phyloP scores from a whole-genome alignment of 2,329 filamentous ascomycete genomes.

The Fusarium burgessii region DNA sequence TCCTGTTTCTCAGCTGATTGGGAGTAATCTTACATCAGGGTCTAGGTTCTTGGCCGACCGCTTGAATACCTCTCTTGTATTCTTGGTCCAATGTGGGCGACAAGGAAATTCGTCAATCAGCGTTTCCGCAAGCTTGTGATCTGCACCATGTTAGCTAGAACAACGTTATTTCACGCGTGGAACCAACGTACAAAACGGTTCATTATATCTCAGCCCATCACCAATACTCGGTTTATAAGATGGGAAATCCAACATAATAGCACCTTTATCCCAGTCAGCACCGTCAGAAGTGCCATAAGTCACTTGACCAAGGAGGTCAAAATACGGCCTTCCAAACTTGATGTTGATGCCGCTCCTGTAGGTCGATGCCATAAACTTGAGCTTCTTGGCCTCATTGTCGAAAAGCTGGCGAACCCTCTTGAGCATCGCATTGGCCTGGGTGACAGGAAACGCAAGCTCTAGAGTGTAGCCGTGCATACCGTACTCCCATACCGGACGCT shows the following conservation, averaged over 20 bases:
- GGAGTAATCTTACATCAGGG: not conserved
- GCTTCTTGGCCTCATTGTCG: not conserved
- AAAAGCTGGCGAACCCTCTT: slow-evolving; percentile 1
- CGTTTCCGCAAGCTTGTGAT: slow-evolving; percentile 1
- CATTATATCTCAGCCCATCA: not conserved
- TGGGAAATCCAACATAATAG: not conserved
- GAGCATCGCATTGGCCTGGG: not conserved
- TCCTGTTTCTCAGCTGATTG: fast-evolving
- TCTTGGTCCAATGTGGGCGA: slow-evolving; percentile 10
- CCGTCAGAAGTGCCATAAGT: not conserved
- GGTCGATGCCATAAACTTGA: not conserved
- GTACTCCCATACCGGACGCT: not conserved
- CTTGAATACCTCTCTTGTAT: slow-evolving; percentile 8
- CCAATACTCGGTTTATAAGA: slow-evolving; percentile 1
- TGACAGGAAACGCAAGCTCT: not conserved
- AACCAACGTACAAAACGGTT: not conserved
- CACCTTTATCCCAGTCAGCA: not conserved
- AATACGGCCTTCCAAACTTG: not conserved
- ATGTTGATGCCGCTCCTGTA: slow-evolving; percentile 10
- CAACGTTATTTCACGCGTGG: fast-evolving
- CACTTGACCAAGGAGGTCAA: not conserved
- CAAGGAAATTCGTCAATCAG: not conserved
- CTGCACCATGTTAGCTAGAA: fast-evolving
- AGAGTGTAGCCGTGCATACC: not conserved
- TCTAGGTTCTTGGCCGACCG: not conserved